A percentile compares a stretch with the other conserved stretches of the same genome.
phyloP scores from a whole-genome alignment of 2,329 filamentous ascomycete species.

The Cytospora schulzeri region DNA sequence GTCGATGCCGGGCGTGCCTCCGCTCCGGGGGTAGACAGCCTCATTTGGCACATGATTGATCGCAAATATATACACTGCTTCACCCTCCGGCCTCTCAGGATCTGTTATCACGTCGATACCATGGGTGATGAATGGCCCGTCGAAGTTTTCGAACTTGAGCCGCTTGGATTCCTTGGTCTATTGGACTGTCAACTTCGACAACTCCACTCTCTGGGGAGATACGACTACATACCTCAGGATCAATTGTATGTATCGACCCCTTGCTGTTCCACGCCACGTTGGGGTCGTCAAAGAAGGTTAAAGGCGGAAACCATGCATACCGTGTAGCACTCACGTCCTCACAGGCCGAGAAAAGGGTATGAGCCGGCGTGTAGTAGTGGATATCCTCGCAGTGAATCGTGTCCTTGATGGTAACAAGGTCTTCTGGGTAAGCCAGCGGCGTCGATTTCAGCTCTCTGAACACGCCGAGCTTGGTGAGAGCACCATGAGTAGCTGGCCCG shows the following conservation, averaged over 20 bases:
- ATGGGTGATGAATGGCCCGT: conserved; percentile 58
- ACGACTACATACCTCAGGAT: conserved; percentile 48
- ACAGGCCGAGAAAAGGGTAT: conserved; percentile 59
- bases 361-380: conserved; percentile 53
- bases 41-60: conserved; percentile 60
- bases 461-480: conserved; percentile 20
- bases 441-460: conserved; percentile 16
- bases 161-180: conserved; percentile 49
- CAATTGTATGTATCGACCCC: conserved; percentile 54
- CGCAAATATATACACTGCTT: conserved; percentile 60
- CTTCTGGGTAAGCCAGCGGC: conserved; percentile 24
- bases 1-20: conserved; percentile 4
- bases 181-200: not conserved
- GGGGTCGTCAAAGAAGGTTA: conserved; percentile 45
- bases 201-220: not conserved
- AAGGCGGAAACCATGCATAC: conserved; percentile 55
- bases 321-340: conserved; percentile 46
- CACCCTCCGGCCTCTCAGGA: conserved; percentile 37
- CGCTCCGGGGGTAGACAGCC: conserved; percentile 19
- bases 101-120: conserved; percentile 63
- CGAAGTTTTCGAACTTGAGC: conserved; percentile 53
- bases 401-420: conserved; percentile 49
- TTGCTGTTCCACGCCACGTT: conserved; percentile 39
- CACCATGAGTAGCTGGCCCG: conserved; percentile 18
- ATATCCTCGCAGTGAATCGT: conserved; percentile 63